A percentile compares a stretch with the other conserved stretches of the same genome.
Conservation (phyloP, 805 yeast species). For the Millerago galiae region DNA sequence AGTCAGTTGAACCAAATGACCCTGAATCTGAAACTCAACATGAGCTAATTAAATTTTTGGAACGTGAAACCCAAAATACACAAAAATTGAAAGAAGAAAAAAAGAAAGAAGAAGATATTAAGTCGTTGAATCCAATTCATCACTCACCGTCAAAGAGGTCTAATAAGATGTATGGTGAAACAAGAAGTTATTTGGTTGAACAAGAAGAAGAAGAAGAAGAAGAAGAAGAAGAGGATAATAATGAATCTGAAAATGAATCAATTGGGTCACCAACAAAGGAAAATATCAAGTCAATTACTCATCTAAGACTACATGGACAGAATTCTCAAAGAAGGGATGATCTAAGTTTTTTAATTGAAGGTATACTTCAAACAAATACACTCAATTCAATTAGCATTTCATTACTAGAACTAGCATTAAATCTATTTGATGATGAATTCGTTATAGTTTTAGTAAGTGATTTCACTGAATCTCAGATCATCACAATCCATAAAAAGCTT, state of each 20-base stretch:
- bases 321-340: conserved; percentile 29
- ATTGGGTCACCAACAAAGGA: conserved; percentile 3
- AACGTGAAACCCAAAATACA: conserved; percentile 6
- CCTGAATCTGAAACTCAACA: background rate
- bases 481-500: conserved; percentile 6
- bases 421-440: conserved; percentile 20
- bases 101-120: background rate
- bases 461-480: conserved; percentile 8
- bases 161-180: conserved; percentile 24
- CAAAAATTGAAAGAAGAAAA: conserved; percentile 2
- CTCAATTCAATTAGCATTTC: background rate
- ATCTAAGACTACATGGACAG: conserved; percentile 30
- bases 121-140: background rate
- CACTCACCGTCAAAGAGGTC: conserved; percentile 10
- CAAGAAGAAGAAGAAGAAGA: conserved; percentile 10
- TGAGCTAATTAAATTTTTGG: conserved; percentile 11
- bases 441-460: conserved; percentile 7
- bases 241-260: conserved; percentile 8
- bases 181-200: conserved; percentile 22
- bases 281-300: conserved; percentile 20
- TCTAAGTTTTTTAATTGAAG: conserved; percentile 27
- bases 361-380: conserved; percentile 7
- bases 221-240: conserved; percentile 10
- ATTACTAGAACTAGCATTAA: conserved; percentile 24
- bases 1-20: background rate